phyloP scores from a whole-genome alignment of 2,329 filamentous ascomycete species.

The Penicillium sp. region DNA sequence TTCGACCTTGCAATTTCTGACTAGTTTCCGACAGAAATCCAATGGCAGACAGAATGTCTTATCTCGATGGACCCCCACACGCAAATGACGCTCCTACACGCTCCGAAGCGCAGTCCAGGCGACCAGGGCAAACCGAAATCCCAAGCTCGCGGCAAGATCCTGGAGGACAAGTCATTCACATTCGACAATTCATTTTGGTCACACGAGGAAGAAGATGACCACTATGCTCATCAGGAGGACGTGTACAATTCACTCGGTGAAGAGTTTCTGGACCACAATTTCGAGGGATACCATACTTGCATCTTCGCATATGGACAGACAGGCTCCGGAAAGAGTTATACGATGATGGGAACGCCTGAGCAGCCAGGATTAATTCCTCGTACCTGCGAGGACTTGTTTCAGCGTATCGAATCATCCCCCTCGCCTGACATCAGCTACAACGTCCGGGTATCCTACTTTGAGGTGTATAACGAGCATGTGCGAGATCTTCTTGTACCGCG shows the following conservation, averaged over 20 bases:
- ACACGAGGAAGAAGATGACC: conserved; percentile 74
- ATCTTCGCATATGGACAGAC: conserved; percentile 99
- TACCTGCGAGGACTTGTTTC: conserved; percentile 94
- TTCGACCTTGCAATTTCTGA: neutral
- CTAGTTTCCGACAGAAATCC: conserved; percentile 65
- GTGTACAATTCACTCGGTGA: conserved; percentile 93
- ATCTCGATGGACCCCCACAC: conserved; percentile 88
- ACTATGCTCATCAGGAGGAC: conserved; percentile 91
- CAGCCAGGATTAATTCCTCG: conserved; percentile 90
- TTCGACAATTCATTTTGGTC: conserved; percentile 99
- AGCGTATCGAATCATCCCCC: conserved; percentile 84
- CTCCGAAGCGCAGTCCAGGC: conserved; percentile 62
- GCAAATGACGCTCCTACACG: conserved; percentile 79
- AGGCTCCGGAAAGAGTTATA: conserved; percentile 96
- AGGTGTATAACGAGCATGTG: conserved; percentile 99
- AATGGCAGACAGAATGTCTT: conserved; percentile 80
- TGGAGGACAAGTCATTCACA: conserved; percentile 88
- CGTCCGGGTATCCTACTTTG: conserved; percentile 96
- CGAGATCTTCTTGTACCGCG: conserved; percentile 86
- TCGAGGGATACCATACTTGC: conserved; percentile 98
- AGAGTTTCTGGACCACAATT: conserved; percentile 98
- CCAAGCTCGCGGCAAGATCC: conserved; percentile 69
- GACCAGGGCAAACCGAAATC: conserved; percentile 60
- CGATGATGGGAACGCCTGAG: conserved; percentile 89
- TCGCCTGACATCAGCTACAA: conserved; percentile 94